These are phyloP conservation scores for Hymenoscyphus albidus DNA, from an alignment of 2,329 filamentous ascomycete species.

Conservation along the genomic window DNA sequence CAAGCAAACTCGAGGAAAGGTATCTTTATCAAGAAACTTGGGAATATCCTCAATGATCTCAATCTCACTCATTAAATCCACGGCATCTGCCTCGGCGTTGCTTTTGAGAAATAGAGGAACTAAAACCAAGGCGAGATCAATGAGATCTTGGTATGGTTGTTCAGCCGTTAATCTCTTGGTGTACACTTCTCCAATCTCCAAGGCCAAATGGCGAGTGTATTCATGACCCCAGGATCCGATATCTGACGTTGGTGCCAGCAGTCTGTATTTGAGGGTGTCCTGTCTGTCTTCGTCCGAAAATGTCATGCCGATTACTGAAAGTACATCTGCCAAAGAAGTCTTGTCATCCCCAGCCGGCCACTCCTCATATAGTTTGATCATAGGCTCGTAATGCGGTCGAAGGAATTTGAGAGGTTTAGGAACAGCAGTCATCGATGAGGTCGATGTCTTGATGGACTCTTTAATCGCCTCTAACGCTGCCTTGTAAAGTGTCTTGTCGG, in stretches of 20 bases:
- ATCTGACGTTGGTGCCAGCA: slow-evolving; percentile 85
- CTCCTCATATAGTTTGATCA: slow-evolving; percentile 82
- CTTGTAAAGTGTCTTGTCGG: slow-evolving; percentile 83
- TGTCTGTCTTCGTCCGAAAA: slow-evolving; percentile 94
- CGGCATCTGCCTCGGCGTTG: slow-evolving; percentile 96
- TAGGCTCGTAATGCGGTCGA: slow-evolving; percentile 88
- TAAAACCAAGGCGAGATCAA: slow-evolving; percentile 76
- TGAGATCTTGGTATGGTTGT: slow-evolving; percentile 76
- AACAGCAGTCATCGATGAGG: slow-evolving; percentile 98
- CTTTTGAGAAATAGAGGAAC: slow-evolving; percentile 95
- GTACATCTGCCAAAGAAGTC: slow-evolving; percentile 85
- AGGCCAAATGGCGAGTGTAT: slow-evolving; percentile 90
- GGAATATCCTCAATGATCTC: slow-evolving; percentile 94
- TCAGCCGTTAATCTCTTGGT: slow-evolving; percentile 82
- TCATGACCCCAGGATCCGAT: slow-evolving; percentile 98
- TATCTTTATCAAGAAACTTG: slow-evolving; percentile 88
- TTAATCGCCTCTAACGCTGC: slow-evolving; percentile 94
- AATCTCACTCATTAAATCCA: slow-evolving; percentile 93
- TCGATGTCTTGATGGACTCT: slow-evolving; percentile 97
- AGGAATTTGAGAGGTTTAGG: slow-evolving; percentile 98
- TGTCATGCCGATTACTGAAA: slow-evolving; percentile 98
- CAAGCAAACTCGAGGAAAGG: slow-evolving; percentile 85
- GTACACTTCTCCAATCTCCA: slow-evolving; percentile 95
- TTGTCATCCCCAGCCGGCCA: slow-evolving; percentile 85
- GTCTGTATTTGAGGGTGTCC: slow-evolving; percentile 92